Conservation (phyloP, 495 filamentous ascomycete genomes). For the Aspergillus carlsbadensis region DNA sequence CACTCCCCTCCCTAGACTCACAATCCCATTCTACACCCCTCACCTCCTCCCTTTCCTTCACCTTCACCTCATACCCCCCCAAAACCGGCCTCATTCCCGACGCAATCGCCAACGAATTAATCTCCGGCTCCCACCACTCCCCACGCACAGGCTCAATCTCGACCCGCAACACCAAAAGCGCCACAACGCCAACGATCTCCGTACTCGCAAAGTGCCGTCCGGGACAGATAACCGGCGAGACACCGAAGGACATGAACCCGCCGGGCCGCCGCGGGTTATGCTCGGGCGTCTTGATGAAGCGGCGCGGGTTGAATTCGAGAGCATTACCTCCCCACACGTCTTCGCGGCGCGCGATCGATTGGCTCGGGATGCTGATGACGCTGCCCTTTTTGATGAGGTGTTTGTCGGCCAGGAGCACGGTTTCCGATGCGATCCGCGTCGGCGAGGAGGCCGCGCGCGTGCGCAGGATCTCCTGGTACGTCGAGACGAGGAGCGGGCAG, state of each 20-base stretch:
- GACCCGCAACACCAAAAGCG: slow-evolving; percentile 40
- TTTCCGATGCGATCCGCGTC: slow-evolving; percentile 32
- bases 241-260: slow-evolving; percentile 42
- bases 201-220: slow-evolving; percentile 47
- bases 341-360: slow-evolving; percentile 17
- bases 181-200: slow-evolving; percentile 38
- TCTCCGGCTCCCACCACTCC: slow-evolving; percentile 23
- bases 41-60: slow-evolving; percentile 19
- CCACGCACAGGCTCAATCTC: slow-evolving; percentile 29
- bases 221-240: slow-evolving; percentile 43
- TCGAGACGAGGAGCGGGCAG: slow-evolving; percentile 38
- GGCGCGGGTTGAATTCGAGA: slow-evolving; percentile 26
- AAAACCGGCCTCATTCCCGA: slow-evolving; percentile 17
- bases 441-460: slow-evolving; percentile 20
- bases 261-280: slow-evolving; percentile 13
- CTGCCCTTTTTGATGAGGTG: slow-evolving; percentile 30
- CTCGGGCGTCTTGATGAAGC: slow-evolving; percentile 26
- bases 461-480: slow-evolving; percentile 41
- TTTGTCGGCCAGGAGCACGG: slow-evolving; percentile 27
- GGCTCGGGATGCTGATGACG: slow-evolving; percentile 27
- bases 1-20: slow-evolving; percentile 24
- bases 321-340: slow-evolving; percentile 30
- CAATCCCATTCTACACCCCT: slow-evolving; percentile 26
- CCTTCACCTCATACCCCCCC: slow-evolving; percentile 19
- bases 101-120: slow-evolving; percentile 19